phyloP scores from a whole-genome alignment of 306 rosid genomes.

The Quercus aquifolioides region DNA sequence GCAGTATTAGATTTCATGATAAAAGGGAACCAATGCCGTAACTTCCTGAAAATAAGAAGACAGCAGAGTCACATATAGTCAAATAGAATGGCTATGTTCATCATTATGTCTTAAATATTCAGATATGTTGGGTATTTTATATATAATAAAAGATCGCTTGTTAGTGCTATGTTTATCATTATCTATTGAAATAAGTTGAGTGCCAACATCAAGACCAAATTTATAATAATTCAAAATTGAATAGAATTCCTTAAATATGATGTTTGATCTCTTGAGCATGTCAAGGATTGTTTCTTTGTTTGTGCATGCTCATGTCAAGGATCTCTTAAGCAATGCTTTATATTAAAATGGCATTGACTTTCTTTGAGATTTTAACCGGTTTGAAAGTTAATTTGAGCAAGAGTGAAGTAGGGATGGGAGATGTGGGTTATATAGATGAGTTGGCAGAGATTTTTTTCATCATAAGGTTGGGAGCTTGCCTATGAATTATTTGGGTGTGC shows the following conservation, averaged over 20 bases:
- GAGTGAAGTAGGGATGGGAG: too few species aligned
- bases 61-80: background rate
- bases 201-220: background rate
- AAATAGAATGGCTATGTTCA: background rate
- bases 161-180: background rate
- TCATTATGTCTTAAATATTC: background rate
- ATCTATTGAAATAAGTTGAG: background rate
- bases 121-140: background rate
- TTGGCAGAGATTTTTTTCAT: too few species aligned
- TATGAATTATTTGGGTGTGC: too few species aligned
- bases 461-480: too few species aligned
- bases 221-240: background rate
- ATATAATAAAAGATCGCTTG: background rate
- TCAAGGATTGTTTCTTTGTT: background rate
- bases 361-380: too few species aligned
- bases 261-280: background rate
- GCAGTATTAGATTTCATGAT: background rate
- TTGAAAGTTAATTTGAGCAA: too few species aligned
- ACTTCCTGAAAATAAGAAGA: background rate
- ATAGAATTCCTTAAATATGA: background rate
- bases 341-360: too few species aligned
- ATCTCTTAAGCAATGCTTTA: too few species aligned
- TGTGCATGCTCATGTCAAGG: background rate
- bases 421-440: too few species aligned
- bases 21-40: background rate